A percentile compares a stretch with the other conserved stretches of the same genome.
Evolutionary conservation across 345 rosid species (phyloP).

Genomic region (Dipteronia dyeriana): DNA sequence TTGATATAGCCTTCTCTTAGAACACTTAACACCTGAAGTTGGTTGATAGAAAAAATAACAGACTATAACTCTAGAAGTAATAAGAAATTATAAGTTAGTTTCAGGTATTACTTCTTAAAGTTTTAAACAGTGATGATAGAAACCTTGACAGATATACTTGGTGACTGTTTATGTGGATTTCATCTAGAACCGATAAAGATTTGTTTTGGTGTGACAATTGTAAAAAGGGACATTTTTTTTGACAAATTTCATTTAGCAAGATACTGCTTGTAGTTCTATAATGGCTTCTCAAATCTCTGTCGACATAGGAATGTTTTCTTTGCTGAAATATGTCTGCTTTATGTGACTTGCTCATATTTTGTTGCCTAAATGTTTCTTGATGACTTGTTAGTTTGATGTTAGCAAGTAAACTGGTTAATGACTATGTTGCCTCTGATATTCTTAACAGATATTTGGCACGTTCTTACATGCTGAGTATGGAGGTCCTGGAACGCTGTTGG

Average conservation of each 20-base stretch:
- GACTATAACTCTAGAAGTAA: background rate
- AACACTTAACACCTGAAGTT: background rate
- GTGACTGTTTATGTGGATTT: background rate
- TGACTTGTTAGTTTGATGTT: background rate
- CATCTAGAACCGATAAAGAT: background rate
- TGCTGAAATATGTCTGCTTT: background rate
- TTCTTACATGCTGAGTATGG: slow-evolving; percentile 83
- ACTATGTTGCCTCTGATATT: slow-evolving; percentile 22
- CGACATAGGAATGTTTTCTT: background rate
- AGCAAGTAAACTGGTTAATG: slow-evolving; percentile 3
- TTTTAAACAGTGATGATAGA: background rate
- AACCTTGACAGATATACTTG: background rate
- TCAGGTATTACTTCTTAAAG: background rate
- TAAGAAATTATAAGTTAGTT: background rate
- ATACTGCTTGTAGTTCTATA: background rate
- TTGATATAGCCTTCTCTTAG: background rate
- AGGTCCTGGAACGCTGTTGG: slow-evolving; percentile 93
- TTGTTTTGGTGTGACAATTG: background rate
- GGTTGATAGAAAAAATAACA: background rate
- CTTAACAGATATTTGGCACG: slow-evolving; percentile 63
- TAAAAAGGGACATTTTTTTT: background rate
- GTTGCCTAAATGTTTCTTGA: background rate
- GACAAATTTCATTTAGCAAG: background rate
- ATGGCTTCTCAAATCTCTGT: background rate
- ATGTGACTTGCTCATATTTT: background rate